These are phyloP conservation scores for Microdochium nivale DNA, from an alignment of 2,329 filamentous ascomycete species.

Conservation along the genomic window DNA sequence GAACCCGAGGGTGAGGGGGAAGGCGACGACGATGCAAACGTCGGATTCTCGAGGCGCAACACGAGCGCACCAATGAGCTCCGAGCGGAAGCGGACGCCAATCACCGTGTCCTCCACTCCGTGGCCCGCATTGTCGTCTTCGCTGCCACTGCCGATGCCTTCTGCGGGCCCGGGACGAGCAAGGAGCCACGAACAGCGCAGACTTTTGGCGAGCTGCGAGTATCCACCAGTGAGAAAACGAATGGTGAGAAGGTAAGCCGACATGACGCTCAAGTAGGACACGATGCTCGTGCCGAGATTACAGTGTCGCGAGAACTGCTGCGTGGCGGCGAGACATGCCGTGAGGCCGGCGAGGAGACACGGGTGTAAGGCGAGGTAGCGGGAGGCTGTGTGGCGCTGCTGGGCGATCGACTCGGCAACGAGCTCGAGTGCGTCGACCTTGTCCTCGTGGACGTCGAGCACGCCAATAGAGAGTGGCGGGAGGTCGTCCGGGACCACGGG, in stretches of 20 bases:
- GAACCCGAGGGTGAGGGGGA: background rate
- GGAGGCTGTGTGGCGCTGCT: slow-evolving; percentile 66
- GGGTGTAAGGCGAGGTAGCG: slow-evolving; percentile 56
- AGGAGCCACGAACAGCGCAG: slow-evolving; percentile 55
- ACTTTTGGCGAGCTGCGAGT: slow-evolving; percentile 53
- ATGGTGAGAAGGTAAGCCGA: slow-evolving; percentile 57
- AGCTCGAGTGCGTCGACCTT: slow-evolving; percentile 62
- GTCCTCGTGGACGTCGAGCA: slow-evolving; percentile 46
- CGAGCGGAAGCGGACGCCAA: slow-evolving; percentile 60
- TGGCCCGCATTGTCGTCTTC: slow-evolving; percentile 13
- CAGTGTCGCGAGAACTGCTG: slow-evolving; percentile 33
- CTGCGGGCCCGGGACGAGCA: slow-evolving; percentile 20
- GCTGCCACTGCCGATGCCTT: slow-evolving; percentile 21
- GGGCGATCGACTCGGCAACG: slow-evolving; percentile 72
- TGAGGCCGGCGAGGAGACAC: slow-evolving; percentile 39
- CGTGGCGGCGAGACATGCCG: slow-evolving; percentile 30
- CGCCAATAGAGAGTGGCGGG: slow-evolving; percentile 55
- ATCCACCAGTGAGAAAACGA: slow-evolving; percentile 51
- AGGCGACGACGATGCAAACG: slow-evolving; percentile 4
- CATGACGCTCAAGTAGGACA: slow-evolving; percentile 50
- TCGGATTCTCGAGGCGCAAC: slow-evolving; percentile 49
- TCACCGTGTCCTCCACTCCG: slow-evolving; percentile 43
- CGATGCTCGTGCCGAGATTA: slow-evolving; percentile 46
- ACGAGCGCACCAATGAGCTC: slow-evolving; percentile 65
- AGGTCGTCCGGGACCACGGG: slow-evolving; percentile 37